Evolutionary conservation across 306 rosid genomes (phyloP).

Genomic region (Comarum palustre): DNA sequence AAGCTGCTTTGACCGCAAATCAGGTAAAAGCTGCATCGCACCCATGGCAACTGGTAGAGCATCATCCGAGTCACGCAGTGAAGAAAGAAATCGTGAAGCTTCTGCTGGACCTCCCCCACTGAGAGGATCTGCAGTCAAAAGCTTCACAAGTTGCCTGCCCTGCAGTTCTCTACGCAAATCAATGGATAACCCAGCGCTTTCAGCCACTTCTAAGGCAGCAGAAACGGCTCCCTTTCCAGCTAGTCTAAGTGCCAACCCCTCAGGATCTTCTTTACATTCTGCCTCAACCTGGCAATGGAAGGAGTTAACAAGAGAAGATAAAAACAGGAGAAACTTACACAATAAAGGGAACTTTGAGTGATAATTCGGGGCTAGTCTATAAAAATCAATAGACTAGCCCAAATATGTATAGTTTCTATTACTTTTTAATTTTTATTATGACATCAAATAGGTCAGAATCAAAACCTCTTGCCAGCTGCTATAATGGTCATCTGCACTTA

Average conservation of each 20-base stretch:
- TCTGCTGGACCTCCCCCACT: slow-evolving; percentile 99
- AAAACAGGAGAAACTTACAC: neutral
- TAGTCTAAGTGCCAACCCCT: slow-evolving; percentile 91
- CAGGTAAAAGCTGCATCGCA: slow-evolving; percentile 96
- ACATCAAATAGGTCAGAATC: slow-evolving; percentile 18
- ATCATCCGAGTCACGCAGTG: slow-evolving; percentile 85
- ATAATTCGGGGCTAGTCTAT: neutral
- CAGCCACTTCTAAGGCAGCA: slow-evolving; percentile 98
- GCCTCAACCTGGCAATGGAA: slow-evolving; percentile 76
- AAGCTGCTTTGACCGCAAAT: slow-evolving; percentile 95
- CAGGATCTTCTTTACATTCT: slow-evolving; percentile 95
- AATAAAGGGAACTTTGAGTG: neutral
- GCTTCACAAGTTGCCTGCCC: slow-evolving; percentile 98
- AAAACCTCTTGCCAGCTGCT: slow-evolving; percentile 97
- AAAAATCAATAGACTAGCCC: slow-evolving; percentile 1
- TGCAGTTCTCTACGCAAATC: slow-evolving; percentile 92
- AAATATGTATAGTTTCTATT: slow-evolving; percentile 11
- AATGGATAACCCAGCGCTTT: slow-evolving; percentile 85
- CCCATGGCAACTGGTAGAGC: slow-evolving; percentile 99
- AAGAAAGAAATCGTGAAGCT: slow-evolving; percentile 98
- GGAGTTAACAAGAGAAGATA: slow-evolving; percentile 3
- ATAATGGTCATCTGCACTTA: slow-evolving; percentile 82
- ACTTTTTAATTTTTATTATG: slow-evolving; percentile 4
- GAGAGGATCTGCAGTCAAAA: slow-evolving; percentile 96
- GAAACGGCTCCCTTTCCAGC: slow-evolving; percentile 98